Conservation (phyloP, 2,329 filamentous ascomycete species). For the Diaporthe citriasiana region DNA sequence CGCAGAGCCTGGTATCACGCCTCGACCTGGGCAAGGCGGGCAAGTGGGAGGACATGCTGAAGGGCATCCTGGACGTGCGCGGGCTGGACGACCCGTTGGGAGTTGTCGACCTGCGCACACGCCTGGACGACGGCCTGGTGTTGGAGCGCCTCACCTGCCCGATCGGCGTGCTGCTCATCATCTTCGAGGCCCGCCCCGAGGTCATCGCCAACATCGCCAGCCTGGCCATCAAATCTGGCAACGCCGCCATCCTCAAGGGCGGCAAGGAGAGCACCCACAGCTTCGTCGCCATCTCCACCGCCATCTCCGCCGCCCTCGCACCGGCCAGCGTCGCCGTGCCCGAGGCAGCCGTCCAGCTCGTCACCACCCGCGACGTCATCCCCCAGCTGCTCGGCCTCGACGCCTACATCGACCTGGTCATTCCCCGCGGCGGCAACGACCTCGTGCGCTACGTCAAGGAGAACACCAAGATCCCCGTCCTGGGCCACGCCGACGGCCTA, state of each 20-base stretch:
- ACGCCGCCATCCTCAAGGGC: conserved; percentile 96
- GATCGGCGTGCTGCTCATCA: conserved; percentile 97
- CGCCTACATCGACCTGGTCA: conserved; percentile 91
- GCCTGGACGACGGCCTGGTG: conserved; percentile 86
- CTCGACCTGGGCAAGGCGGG: conserved; percentile 88
- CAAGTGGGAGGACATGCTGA: conserved; percentile 98
- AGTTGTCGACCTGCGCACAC: conserved; percentile 84
- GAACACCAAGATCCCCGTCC: conserved; percentile 92
- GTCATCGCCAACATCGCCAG: conserved; percentile 99
- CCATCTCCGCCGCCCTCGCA: conserved; percentile 84
- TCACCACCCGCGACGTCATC: conserved; percentile 92
- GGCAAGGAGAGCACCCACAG: conserved; percentile 96
- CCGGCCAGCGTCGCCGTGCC: conserved; percentile 76
- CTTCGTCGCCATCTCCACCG: conserved; percentile 90
- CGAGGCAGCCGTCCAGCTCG: conserved; percentile 89
- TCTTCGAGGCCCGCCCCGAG: conserved; percentile 97
- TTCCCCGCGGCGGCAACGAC: conserved; percentile 91
- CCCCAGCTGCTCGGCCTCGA: conserved; percentile 89
- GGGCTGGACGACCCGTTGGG: conserved; percentile 93
- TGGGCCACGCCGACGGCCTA: conserved; percentile 95
- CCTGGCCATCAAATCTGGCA: conserved; percentile 95
- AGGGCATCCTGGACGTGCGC: conserved; percentile 91
- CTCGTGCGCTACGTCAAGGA: conserved; percentile 91
- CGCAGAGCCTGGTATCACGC: conserved; percentile 86
- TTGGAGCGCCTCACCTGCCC: conserved; percentile 93